Conservation (phyloP, 192 early-diverging fungal species). For the Backusella sp. region DNA sequence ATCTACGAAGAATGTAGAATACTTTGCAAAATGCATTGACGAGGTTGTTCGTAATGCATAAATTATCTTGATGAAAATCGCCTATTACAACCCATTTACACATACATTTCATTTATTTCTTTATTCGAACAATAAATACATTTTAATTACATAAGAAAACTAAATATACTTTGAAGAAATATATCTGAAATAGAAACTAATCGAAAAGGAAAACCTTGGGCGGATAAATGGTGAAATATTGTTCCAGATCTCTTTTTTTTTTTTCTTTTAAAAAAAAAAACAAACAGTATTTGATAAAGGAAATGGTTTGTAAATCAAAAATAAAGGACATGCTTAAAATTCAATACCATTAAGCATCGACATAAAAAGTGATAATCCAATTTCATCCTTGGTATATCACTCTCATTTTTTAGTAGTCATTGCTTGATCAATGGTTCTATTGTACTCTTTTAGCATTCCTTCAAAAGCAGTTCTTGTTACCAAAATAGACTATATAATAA, state of each 20-base stretch:
- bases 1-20: conserved; percentile 81
- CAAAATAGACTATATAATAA: too few species aligned
- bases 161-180: not conserved
- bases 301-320: not conserved
- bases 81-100: not conserved
- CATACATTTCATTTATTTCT: not conserved
- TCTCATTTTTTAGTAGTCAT: too few species aligned
- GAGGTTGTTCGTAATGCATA: conserved; percentile 79
- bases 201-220: not conserved
- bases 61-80: not conserved
- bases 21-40: conserved; percentile 90
- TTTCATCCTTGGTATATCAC: too few species aligned
- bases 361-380: too few species aligned
- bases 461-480: too few species aligned
- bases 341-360: too few species aligned
- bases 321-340: not conserved
- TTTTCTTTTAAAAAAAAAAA: too few species aligned
- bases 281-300: too few species aligned
- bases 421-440: too few species aligned
- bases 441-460: too few species aligned
- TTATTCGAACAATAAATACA: not conserved
- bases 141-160: not conserved
- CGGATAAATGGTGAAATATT: too few species aligned
- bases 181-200: not conserved
- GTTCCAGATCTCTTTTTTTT: too few species aligned